phyloP scores from a whole-genome alignment of 768 basidiomycete species.

The Phallus indusiatus region DNA sequence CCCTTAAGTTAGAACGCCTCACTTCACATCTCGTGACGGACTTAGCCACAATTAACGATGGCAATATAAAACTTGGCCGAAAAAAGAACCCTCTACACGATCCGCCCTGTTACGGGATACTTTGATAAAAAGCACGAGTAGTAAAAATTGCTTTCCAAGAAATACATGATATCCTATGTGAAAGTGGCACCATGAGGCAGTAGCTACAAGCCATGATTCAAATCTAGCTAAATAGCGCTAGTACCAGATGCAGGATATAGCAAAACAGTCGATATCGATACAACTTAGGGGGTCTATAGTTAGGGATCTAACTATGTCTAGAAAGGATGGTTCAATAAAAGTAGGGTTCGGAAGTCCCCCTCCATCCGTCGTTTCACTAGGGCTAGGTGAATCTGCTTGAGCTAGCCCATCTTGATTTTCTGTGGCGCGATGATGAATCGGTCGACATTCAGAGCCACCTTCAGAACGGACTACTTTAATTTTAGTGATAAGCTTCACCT shows the following conservation, averaged over 20 bases:
- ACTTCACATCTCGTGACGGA: too few relatives aligned
- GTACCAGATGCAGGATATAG: background rate
- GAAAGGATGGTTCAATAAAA: background rate
- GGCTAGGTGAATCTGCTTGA: slow-evolving; percentile 1
- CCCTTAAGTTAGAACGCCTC: too few relatives aligned
- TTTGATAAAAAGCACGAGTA: background rate
- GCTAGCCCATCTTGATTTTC: background rate
- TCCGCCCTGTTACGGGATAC: background rate
- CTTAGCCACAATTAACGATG: background rate
- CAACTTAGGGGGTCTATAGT: background rate
- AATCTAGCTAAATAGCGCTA: too few relatives aligned
- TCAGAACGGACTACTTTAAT: slow-evolving; percentile 63
- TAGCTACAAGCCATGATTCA: too few relatives aligned
- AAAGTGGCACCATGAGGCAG: too few relatives aligned
- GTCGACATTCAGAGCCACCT: slow-evolving; percentile 69
- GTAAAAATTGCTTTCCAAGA: background rate
- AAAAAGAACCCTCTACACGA: background rate
- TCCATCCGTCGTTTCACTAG: slow-evolving; percentile 16
- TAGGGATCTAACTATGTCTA: background rate
- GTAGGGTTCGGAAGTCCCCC: slow-evolving; percentile 11
- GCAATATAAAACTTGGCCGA: background rate
- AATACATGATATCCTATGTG: background rate
- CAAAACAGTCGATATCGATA: background rate
- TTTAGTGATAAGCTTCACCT: background rate
- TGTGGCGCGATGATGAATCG: slow-evolving; percentile 25